Evolutionary conservation across 345 rosid species (phyloP), one percentile per base, ranked within the genome.

Genomic region (Sisymbrium irio): DNA sequence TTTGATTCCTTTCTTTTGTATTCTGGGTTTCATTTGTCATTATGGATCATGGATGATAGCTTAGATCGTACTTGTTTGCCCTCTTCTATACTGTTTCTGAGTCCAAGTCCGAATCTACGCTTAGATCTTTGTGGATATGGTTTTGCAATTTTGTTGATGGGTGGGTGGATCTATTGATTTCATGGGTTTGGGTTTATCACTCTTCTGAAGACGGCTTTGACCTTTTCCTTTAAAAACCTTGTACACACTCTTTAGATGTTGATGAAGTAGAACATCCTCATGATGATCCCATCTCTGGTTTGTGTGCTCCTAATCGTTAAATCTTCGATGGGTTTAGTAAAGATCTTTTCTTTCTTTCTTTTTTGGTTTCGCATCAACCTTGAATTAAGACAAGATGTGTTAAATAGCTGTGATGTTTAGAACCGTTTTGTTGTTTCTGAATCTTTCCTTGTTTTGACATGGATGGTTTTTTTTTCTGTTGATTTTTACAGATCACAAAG

Each of bases 401-500:
- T 39, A 7, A 7, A 12, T 6, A 7, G 44, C 36, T 57, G 42
- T 47, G 65, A 67, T 76, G 18, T 35, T 70, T 25, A 6, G 2
- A 57, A 19, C 33, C 17, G 17, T 46, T 40, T 53, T 62, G 15
- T 17, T 54, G 64, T 42, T 42, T 45, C 17, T 44, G 69, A 17
- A 44, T 42, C 55, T 25, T 36, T 27, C 47, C 57, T 30, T 67
- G 33, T 66, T 49, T 65, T 71, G 12, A 27, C 28, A 27, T 27
- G 28, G 3, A 27, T 27, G 17, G 17, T 56, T 46, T 66, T 0
- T 4, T 10, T 15, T 4, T 18, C 5, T 66, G 36, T 72, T 14
- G 51, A 44, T 75, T 17, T 27, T 54, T 58, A 36, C 76, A 91
- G 97, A 94, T 89, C 98, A 92, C 96, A 87, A 36, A 63, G 63